Percentiles rank a stretch among this genome's conserved stretches.
These are phyloP conservation scores for Selenicereus undatus DNA, from an alignment of 148 eudicot species.

Conservation along the genomic window DNA sequence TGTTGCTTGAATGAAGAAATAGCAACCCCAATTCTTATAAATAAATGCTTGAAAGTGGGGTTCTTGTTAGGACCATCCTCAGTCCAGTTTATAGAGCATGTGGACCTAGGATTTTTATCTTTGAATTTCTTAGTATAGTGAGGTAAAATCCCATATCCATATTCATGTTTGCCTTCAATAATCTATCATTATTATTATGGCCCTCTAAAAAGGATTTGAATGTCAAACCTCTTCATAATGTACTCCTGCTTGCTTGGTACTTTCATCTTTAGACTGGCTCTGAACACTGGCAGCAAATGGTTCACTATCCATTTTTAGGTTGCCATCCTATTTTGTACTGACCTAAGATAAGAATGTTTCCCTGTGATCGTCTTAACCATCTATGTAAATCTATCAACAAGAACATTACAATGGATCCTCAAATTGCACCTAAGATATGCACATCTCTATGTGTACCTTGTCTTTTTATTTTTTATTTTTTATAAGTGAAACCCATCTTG, in stretches of 20 bases:
- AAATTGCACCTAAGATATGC: no score
- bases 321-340: neutral
- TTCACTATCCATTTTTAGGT: neutral
- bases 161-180: neutral
- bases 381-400: no score
- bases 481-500: neutral
- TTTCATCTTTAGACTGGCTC: neutral
- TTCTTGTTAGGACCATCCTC: neutral
- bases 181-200: neutral
- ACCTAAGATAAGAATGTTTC: no score
- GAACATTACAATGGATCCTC: no score
- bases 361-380: no score
- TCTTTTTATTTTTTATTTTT: neutral
- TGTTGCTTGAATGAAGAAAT: neutral
- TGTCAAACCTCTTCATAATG: neutral
- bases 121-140: neutral
- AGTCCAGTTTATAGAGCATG: neutral
- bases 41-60: neutral
- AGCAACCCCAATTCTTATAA: neutral
- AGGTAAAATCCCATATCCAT: neutral
- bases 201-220: neutral
- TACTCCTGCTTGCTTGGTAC: neutral
- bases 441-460: no score
- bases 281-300: neutral
- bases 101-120: neutral